Base-by-base conservation (phyloP, 768 basidiomycete species). In the Mycena galopus region DNA sequence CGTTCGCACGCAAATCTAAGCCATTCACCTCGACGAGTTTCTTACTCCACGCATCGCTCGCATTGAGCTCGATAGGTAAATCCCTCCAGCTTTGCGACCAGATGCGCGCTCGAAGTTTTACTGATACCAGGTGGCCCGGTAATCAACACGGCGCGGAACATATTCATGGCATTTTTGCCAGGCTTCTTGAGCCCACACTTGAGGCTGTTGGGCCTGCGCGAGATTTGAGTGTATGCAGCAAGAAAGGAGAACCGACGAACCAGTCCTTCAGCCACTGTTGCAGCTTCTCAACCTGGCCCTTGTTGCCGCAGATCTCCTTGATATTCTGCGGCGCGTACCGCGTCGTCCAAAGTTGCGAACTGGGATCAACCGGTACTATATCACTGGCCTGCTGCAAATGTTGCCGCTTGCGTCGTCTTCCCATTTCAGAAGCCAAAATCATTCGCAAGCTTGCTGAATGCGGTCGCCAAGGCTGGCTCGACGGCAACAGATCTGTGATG, bases 51-150 rank as follows among this genome's bases (percentile, higher is more conserved):
- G 94, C 88, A 77, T 99, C 98, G 81, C 96, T 97, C 2, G 98
- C 98, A 78, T 99, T 99, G 69, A 99, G 85, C 79, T 99, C 98
- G 69, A 99, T 95, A 1, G 97, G 94, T 95, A 76, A 93, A 98
- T 0, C 97, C 97, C 32, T 89, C 95, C n/a, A 94, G 82, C 78
- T 94, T 93, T 2, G 97, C 97, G 75, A 94, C 93, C 32, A 99
- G 79, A 82, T 99, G 98, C 3, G 97, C 98, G 71, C 93, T 93
- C 1, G 96, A 98, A 4, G 98, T 99, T 84, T 99, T 99, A 27
- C 97, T 97, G 62, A 99, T 98, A 10, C 98, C 98, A 19, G 98
- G 98, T 2, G 97, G 91, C 0, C 98, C 98, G 2, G 95, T 95
- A 72, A 99, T 92, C 74, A 99, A 84, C 1, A 98, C 88, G 6